Conservation (phyloP, 2,329 filamentous ascomycete species). For the Xylogone sp. region DNA sequence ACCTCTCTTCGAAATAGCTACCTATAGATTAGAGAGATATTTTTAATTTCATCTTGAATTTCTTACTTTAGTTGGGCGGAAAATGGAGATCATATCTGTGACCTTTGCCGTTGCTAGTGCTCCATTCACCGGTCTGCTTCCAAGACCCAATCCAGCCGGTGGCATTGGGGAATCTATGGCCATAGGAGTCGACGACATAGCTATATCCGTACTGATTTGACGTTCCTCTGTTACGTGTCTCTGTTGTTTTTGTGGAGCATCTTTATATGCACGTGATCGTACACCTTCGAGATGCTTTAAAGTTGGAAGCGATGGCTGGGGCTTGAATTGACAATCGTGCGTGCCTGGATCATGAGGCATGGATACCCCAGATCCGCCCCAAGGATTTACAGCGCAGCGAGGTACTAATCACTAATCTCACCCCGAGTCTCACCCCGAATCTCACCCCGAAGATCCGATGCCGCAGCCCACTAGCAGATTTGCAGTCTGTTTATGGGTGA, state of each 20-base stretch:
- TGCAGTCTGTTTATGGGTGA: no score
- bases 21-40: neutral
- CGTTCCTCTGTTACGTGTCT: neutral
- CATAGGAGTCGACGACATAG: slow-evolving; percentile 28
- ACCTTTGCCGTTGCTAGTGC: slow-evolving; percentile 56
- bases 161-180: slow-evolving; percentile 27
- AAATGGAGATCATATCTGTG: slow-evolving; percentile 72
- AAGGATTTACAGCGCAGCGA: no score
- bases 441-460: no score
- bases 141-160: slow-evolving; percentile 14
- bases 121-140: slow-evolving; percentile 13
- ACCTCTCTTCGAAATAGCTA: slow-evolving; percentile 58
- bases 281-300: no score
- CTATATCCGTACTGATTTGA: neutral
- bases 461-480: no score
- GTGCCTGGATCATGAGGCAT: no score
- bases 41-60: slow-evolving; percentile 6
- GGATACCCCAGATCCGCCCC: no score
- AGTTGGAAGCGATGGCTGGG: no score
- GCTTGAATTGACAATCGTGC: no score
- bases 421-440: no score
- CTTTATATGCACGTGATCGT: no score
- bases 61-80: slow-evolving; percentile 73
- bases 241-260: neutral
- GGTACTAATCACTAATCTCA: no score